phyloP scores from a whole-genome alignment of 2,329 filamentous ascomycete species.

The Nothopassalora personata region DNA sequence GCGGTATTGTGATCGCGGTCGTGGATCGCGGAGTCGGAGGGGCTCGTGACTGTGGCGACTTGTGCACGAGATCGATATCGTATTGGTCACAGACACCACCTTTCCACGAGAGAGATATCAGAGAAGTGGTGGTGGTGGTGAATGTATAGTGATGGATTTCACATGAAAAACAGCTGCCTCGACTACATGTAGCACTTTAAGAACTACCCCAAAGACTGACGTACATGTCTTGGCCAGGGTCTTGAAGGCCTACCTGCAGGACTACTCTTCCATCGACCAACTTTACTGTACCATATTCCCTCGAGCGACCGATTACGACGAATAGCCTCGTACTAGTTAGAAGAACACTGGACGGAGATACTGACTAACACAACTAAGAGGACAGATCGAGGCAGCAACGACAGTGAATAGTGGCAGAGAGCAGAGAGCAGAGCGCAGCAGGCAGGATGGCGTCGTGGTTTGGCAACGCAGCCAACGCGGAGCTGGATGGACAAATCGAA shows the following conservation, averaged over 20 bases:
- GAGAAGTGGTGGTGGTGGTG: neutral
- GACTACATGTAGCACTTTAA: neutral
- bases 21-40: neutral
- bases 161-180: neutral
- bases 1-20: neutral
- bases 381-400: neutral
- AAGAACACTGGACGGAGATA: neutral
- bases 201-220: neutral
- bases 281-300: neutral
- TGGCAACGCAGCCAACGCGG: slow-evolving; percentile 71
- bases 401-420: neutral
- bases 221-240: neutral
- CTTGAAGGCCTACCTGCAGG: neutral
- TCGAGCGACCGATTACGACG: neutral
- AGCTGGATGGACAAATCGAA: slow-evolving; percentile 95
- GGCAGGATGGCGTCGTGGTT: slow-evolving; percentile 90
- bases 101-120: neutral
- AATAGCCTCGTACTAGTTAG: neutral
- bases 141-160: neutral
- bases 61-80: neutral
- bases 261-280: neutral
- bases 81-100: neutral
- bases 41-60: neutral
- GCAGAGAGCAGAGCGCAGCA: neutral
- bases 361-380: neutral